A percentile compares a stretch with the other conserved stretches of the same genome.
Evolutionary conservation across 176 grass and related monocot genomes (phyloP).

Genomic region (Saccharum officinarum): DNA sequence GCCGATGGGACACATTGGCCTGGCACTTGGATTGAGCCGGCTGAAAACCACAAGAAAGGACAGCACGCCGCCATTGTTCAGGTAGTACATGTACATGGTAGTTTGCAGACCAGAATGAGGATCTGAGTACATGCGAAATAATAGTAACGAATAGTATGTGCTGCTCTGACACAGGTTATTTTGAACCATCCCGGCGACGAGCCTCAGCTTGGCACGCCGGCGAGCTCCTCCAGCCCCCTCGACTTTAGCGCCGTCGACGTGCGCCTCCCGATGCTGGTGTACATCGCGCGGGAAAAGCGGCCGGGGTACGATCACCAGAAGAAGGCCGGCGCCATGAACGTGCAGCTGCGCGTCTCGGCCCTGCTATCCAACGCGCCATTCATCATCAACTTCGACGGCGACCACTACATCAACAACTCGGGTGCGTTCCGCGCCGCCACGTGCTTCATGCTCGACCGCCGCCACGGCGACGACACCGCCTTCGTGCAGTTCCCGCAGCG

Average conservation of each 20-base stretch:
- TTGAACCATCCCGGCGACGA: background rate
- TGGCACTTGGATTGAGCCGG: too few species aligned
- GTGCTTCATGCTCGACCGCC: slow-evolving; percentile 38
- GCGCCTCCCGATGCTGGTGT: background rate
- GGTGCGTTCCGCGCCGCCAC: slow-evolving; percentile 1
- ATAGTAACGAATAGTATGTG: too few species aligned
- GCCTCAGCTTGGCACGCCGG: background rate
- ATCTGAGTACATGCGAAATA: too few species aligned
- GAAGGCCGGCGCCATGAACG: slow-evolving; percentile 38
- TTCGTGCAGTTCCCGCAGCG: too few species aligned
- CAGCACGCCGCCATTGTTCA: too few species aligned
- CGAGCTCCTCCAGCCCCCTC: background rate
- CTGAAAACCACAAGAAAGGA: too few species aligned
- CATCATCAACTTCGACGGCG: slow-evolving; percentile 41
- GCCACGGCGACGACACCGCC: background rate
- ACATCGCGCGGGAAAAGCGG: slow-evolving; percentile 28
- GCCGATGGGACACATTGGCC: too few species aligned
- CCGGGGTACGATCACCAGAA: slow-evolving; percentile 33
- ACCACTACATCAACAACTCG: slow-evolving; percentile 50
- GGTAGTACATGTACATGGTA: too few species aligned
- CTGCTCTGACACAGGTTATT: background rate
- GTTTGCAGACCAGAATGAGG: too few species aligned
- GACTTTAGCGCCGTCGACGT: slow-evolving; percentile 15
- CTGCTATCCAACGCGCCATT: slow-evolving; percentile 44
- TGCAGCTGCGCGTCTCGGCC: slow-evolving; percentile 22